Evolutionary conservation across 257 asterid species (phyloP), one percentile per base, ranked within the genome.

Genomic region (Rhazya stricta): DNA sequence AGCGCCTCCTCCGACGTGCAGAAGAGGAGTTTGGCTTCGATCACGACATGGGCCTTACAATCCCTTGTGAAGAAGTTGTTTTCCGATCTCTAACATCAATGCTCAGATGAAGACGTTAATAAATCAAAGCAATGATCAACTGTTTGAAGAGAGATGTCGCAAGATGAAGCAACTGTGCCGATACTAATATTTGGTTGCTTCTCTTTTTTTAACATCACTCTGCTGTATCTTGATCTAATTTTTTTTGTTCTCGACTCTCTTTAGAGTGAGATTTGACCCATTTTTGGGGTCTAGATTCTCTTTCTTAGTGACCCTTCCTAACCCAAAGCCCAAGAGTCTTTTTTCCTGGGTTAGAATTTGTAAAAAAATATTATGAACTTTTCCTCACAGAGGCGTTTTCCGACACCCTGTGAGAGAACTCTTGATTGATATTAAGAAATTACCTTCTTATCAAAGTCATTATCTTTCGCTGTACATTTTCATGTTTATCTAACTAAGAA

Each of bases 11-110:
- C 51, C 76, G 77, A 8, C 78, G 80, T 0, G 85, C 90, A 0
- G 90, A 86, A 56, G 88, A 86, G 58, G 88, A 86, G 65, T 86
- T 86, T 41, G 90, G 90, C 0, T 86, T 86, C 63, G 83, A 82
- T 58, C 90, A 86, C 29, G 79, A 84, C 0, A 86, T 82, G 90
- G 90, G 90, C 6, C 81, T 84, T 63, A 86, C 88, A 0, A 84
- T 84, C 58, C 88, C 90, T 1, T 84, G 90, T 25, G 88, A 86
- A 61, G 90, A 86, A 70, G 81, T 73, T 18, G 75, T 82, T 76
- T 86, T 86, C 45, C 84, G 75, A 37, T 79, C 90, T 10, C 81
- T 86, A 41, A 84, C 88, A 0, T 78, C 90, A n/a, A 86, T 80
- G 87, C 77, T 86, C 42, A 54, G 88, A 60, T 80, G 84, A 81